These are phyloP conservation scores for Monosporascus sp. DNA, from an alignment of 2,329 filamentous ascomycete species.

Conservation along the genomic window DNA sequence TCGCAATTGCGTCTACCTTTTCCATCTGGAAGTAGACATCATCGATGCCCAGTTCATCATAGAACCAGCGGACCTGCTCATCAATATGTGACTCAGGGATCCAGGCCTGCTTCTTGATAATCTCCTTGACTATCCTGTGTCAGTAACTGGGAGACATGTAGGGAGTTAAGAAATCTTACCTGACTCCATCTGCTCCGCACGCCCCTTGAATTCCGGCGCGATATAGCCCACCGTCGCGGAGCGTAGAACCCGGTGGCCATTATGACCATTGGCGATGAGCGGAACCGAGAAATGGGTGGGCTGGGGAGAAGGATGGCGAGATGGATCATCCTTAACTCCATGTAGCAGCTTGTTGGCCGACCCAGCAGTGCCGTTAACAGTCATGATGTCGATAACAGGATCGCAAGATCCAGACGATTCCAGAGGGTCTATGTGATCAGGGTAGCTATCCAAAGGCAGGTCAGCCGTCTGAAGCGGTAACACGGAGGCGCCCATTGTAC, in stretches of 20 bases:
- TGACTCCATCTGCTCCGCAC: slow-evolving; percentile 81
- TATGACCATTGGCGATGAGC: slow-evolving; percentile 43
- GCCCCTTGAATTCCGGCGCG: slow-evolving; percentile 89
- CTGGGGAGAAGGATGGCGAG: slow-evolving; percentile 75
- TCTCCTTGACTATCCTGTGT: slow-evolving; percentile 62
- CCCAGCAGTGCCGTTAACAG: slow-evolving; percentile 26
- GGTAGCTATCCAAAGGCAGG: slow-evolving; percentile 37
- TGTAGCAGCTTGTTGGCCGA: slow-evolving; percentile 36
- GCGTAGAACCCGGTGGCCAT: slow-evolving; percentile 70
- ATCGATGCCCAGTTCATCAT: slow-evolving; percentile 94
- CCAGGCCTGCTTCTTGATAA: slow-evolving; percentile 75
- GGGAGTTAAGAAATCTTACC: slow-evolving; percentile 41
- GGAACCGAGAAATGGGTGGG: slow-evolving; percentile 79
- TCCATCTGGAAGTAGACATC: slow-evolving; percentile 98
- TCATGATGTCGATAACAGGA: slow-evolving; percentile 24
- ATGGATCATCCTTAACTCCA: slow-evolving; percentile 37
- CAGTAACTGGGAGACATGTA: slow-evolving; percentile 5
- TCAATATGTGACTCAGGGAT: slow-evolving; percentile 80
- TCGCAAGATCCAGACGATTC: slow-evolving; percentile 21
- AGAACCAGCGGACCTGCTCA: slow-evolving; percentile 91
- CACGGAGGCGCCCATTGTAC: slow-evolving; percentile 26
- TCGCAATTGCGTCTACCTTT: slow-evolving; percentile 78
- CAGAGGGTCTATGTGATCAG: slow-evolving; percentile 37
- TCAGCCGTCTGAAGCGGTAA: slow-evolving; percentile 38
- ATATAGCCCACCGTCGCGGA: slow-evolving; percentile 92